Evolutionary conservation across 2,329 filamentous ascomycete genomes (phyloP).

Genomic region (Fusarium tupiense): DNA sequence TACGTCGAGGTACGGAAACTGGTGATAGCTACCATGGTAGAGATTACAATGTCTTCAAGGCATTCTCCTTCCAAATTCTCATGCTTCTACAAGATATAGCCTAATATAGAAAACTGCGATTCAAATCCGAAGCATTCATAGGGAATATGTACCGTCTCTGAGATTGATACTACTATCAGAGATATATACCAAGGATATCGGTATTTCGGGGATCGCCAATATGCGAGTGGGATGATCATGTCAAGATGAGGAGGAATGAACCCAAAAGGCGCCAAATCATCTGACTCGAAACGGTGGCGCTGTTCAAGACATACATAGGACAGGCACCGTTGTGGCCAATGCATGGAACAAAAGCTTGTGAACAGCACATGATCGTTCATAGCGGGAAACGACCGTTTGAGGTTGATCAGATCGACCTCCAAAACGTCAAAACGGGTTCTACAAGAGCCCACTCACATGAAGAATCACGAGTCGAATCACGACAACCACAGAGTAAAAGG

Average conservation of each 20-base stretch:
- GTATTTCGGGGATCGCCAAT: constrained; percentile 14
- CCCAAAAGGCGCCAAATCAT: constrained; percentile 20
- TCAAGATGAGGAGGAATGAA: constrained; percentile 6
- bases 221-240: constrained; percentile 12
- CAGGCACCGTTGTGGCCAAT: constrained; percentile 18
- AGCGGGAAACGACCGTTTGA: constrained; percentile 11
- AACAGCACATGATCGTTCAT: constrained; percentile 32
- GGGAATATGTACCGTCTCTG: not conserved
- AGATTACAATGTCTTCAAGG: not conserved
- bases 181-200: not conserved
- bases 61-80: not conserved
- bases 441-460: constrained; percentile 16
- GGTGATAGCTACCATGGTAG: not conserved
- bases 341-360: constrained; percentile 22
- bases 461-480: constrained; percentile 40
- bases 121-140: not conserved
- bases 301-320: constrained; percentile 16
- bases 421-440: constrained; percentile 5
- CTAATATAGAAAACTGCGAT: not conserved
- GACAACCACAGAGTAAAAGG: constrained; percentile 10
- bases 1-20: not conserved
- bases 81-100: not conserved
- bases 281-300: constrained; percentile 32
- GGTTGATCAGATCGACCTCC: constrained; percentile 4
- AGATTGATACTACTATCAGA: not conserved